Evolutionary conservation across 495 filamentous ascomycete species (phyloP).

Genomic region (Penicillium goetzii): DNA sequence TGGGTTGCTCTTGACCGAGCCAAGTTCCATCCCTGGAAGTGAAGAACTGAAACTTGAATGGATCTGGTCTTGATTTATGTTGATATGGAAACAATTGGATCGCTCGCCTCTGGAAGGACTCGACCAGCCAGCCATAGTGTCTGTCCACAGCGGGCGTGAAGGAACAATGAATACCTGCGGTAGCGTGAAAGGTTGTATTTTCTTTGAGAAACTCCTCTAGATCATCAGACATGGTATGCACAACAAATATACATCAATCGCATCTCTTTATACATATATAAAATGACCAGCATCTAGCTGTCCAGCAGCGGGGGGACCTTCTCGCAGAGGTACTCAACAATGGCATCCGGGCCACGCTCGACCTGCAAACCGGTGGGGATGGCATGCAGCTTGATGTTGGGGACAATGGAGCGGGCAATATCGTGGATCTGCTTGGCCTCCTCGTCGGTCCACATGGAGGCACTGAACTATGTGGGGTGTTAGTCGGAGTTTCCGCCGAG

Average conservation of each 20-base stretch:
- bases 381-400: constrained; percentile 60
- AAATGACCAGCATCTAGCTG: constrained; percentile 24
- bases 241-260: constrained; percentile 6
- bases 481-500: constrained; percentile 8
- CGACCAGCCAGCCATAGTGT: not conserved
- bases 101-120: not conserved
- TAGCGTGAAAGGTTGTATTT: not conserved
- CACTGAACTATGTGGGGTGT: constrained; percentile 55
- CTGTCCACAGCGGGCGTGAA: not conserved
- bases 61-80: not conserved
- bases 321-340: constrained; percentile 66
- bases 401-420: constrained; percentile 55
- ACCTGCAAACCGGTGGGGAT: constrained; percentile 68
- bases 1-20: constrained; percentile 22
- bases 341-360: constrained; percentile 64
- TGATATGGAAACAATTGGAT: not conserved
- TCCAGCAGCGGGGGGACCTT: constrained; percentile 58
- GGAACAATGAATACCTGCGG: not conserved
- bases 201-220: not conserved
- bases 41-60: not conserved
- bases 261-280: not conserved
- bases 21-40: constrained; percentile 3
- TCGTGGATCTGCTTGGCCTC: constrained; percentile 58
- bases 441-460: constrained; percentile 69
- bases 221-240: constrained; percentile 1